Evolutionary conservation across 2,329 filamentous ascomycete species (phyloP), one percentile per base, ranked within the genome.

Genomic region (Periconia sp.): DNA sequence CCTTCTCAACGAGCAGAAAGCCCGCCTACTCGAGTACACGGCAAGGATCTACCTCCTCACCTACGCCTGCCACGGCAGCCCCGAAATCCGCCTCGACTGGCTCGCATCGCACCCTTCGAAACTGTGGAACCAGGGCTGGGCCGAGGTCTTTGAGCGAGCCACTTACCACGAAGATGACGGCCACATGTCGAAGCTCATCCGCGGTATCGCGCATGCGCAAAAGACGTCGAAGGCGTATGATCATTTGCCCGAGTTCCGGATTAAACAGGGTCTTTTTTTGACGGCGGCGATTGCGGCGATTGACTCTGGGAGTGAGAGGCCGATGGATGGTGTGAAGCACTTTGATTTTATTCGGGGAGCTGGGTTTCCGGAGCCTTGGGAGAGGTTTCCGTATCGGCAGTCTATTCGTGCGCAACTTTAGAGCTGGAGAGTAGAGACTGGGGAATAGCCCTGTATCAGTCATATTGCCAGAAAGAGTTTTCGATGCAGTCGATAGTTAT

Each of bases 231-330:
- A 50, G 35, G 47, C 52, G 2, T 54, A 54, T 27, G 23, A 27
- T 8, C 23, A 27, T 8, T 27, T 27, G 23, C 23, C 23, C 5
- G 23, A 27, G 23, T 54, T 54, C 31, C 23, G 41, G 13, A 37
- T 54, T 8, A 54, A 54, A 47, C 46, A 54, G 41, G 19, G 41
- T 17, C 45, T 54, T 30, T 50, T 50, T 40, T 43, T 54, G 47
- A 43, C 37, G 11, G 52, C 46, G 20, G 47, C 23, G 11, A 50
- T 50, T 27, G 52, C 47, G 15, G 41, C 41, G 11, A 31, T 50
- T n/a, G 48, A 50, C 17, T 52, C 49, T 6, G 31, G 15, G n/a
- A 45, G 43, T 45, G 43, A 23, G 43, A 20, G 15, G 43, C 43
- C 43, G 43, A 45, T 45, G 43, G 31, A 20, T 10, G 15, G 17